Evolutionary conservation across 192 early-diverging fungal species (phyloP), one percentile per base, ranked within the genome.

Genomic region (Martensiomyces pterosporus): DNA sequence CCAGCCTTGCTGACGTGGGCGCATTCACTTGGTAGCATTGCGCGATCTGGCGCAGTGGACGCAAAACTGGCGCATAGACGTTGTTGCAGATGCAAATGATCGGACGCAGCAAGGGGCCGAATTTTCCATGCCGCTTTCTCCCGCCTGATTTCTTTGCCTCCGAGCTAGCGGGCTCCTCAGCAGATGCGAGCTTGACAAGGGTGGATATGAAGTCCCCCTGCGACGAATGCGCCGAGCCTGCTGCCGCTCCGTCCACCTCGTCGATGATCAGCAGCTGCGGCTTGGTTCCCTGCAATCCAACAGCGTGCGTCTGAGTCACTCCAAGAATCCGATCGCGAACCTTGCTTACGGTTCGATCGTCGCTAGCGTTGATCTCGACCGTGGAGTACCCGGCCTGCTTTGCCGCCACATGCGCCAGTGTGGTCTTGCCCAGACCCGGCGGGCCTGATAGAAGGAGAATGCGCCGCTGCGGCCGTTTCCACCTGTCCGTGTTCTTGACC

Each of bases 41-140:
- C 6, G 91, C 88, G 27, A 89, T 78, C n/a, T 67, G 64, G 14
- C 93, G 80, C 33, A 99, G 70, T 1, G 89, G 86, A 22, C 92
- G 85, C 43, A 99, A 71, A 8, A 84, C 88, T 16, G 93, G 82
- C 4, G 90, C 88, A 70, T 90, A 99, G 43, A 78, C 84, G 66
- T 97, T 93, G 65, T 99, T 99, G 80, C 96, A 99, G 48, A 99
- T 95, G 63, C 94, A 99, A 27, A 99, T 97, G 41, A 99, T 93
- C 37, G 96, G 96, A 4, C 94, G 78, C 41, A 88, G 66, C 16
- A 94, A 73, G 5, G 82, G 81, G 4, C 54, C 53, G 32, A 25
- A 48, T 15, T 55, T 52, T 10, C 44, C 45, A 7, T 43, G 24
- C 32, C 54, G 39, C 52, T 50, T 47, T 16, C 19, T 29, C 9